Evolutionary conservation across 805 yeast genomes (phyloP), one percentile per base, ranked within the genome.

Genomic region (Ogataea degrootiae): DNA sequence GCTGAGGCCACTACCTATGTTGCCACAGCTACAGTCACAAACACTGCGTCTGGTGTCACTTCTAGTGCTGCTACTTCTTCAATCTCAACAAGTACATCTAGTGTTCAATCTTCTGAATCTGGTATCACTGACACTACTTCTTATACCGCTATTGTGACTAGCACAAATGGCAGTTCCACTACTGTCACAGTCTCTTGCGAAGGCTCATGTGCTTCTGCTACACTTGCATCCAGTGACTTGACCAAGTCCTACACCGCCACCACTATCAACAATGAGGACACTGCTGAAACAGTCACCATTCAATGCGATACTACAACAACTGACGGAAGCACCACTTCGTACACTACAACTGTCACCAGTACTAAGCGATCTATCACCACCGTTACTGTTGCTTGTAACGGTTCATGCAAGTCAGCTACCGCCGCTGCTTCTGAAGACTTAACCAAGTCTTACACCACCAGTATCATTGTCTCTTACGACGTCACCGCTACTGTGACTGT

Each of bases 311-410:
- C 39, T 38, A 37, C 47, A 34, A n/a, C 42, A n/a, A 29, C 35
- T 22, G 37, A 6, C 4, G 37, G 31, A 17, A 29, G 19, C 9
- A 42, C 41, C 22, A 48, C 45, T 2, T 15, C 34, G 8, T 43
- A 43, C 38, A 48, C 50, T 16, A 52, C 39, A 9, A 23, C 14
- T 37, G 39, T 37, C 50, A 51, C 50, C 39, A 29, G 14, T 5
- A 22, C 35, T 36, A 8, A 14, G 2, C 37, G 39, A 19, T 37
- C 37, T 3, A 31, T 46, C 9, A 52, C 54, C 12, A 52, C 54
- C 17, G 54, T 52, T 19, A 54, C 57, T 31, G 56, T 52, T 41
- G 35, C 56, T 17, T 52, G 54, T 41, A 35, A 47, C 36, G 50
- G 53, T 14, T 29, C 43, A 12, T 54, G 57, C 36, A 19, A 44